These are phyloP conservation scores for Colletotrichum cuscutae DNA, from an alignment of 2,329 filamentous ascomycete genomes.

Conservation along the genomic window DNA sequence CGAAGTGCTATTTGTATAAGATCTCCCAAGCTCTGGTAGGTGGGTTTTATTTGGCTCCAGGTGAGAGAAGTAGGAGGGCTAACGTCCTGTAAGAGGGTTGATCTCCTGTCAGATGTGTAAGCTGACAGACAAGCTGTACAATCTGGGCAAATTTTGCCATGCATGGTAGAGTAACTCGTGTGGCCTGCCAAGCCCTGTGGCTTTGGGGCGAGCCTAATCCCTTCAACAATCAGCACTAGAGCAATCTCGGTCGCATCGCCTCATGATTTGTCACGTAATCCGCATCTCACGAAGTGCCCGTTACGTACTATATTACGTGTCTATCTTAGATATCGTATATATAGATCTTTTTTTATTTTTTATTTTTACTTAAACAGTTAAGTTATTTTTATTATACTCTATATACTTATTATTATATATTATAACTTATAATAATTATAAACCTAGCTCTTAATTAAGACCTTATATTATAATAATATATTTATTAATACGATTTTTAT, in stretches of 20 bases:
- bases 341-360: no score
- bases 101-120: slow-evolving; percentile 1
- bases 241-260: not conserved
- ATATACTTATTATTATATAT: no score
- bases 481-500: no score
- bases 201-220: not conserved
- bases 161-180: not conserved
- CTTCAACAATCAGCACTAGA: slow-evolving; percentile 9
- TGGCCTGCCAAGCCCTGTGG: slow-evolving; percentile 15
- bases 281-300: no score
- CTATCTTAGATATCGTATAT: no score
- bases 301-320: no score
- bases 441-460: no score
- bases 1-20: not conserved
- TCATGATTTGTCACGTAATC: no score
- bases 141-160: not conserved
- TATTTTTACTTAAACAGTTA: no score
- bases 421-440: no score
- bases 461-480: no score
- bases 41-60: not conserved
- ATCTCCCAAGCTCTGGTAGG: not conserved
- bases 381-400: no score
- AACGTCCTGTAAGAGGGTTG: not conserved
- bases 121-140: slow-evolving; percentile 14
- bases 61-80: not conserved